Percentiles rank a stretch among this genome's conserved stretches.
phyloP scores from a whole-genome alignment of 352 stramenopile genomes.

The Thraustotheca clavata region DNA sequence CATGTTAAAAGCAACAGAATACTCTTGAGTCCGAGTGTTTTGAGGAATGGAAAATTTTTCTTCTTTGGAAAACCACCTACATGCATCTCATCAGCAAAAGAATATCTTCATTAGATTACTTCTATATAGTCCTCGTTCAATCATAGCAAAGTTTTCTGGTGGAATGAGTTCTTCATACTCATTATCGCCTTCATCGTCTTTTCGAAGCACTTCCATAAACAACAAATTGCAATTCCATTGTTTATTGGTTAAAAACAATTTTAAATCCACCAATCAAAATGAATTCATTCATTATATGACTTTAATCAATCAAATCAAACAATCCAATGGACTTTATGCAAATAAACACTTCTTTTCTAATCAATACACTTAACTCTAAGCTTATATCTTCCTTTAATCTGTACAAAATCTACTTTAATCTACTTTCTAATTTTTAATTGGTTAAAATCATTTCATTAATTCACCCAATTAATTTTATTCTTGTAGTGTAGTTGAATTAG shows the following conservation, averaged over 20 bases:
- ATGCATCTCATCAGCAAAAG: not conserved
- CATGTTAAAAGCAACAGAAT: slow-evolving; percentile 36
- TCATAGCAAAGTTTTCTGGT: slow-evolving; percentile 84
- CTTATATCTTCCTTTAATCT: too few relatives aligned
- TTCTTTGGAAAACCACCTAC: slow-evolving; percentile 79
- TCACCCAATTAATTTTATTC: too few relatives aligned
- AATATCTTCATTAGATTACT: slow-evolving; percentile 36
- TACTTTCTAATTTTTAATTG: too few relatives aligned
- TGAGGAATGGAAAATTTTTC: slow-evolving; percentile 83
- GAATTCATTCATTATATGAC: too few relatives aligned
- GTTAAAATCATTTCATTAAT: too few relatives aligned
- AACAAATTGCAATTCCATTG: not conserved
- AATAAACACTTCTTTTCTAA: too few relatives aligned
- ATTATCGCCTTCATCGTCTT: slow-evolving; percentile 52
- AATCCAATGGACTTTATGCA: too few relatives aligned
- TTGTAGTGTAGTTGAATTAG: too few relatives aligned
- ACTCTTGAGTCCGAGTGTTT: slow-evolving; percentile 61
- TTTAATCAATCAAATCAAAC: too few relatives aligned
- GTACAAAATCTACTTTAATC: too few relatives aligned
- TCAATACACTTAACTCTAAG: too few relatives aligned
- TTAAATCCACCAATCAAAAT: too few relatives aligned
- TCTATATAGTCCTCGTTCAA: slow-evolving; percentile 78
- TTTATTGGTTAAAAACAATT: slow-evolving; percentile 17
- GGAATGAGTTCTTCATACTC: slow-evolving; percentile 81
- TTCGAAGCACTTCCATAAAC: slow-evolving; percentile 2